Conservation (phyloP, 345 rosid genomes). For the Hypericum perforatum region DNA sequence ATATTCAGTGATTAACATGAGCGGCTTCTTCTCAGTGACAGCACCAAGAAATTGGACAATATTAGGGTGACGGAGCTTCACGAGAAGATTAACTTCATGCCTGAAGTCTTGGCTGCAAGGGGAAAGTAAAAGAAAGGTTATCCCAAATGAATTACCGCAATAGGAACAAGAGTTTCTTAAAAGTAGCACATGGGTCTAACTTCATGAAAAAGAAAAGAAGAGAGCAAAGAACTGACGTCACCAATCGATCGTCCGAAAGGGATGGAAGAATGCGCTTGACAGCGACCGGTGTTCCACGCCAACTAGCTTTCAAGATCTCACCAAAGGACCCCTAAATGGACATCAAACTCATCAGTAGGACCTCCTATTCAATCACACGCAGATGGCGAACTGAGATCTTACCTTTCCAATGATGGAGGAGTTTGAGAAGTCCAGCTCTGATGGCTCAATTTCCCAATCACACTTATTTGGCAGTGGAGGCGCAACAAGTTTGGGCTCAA, state of each 20-base stretch:
- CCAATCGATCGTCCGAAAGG: conserved; percentile 96
- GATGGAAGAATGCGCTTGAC: conserved; percentile 95
- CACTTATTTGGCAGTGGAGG: conserved; percentile 95
- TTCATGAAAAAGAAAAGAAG: conserved; percentile 1
- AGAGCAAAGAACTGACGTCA: conserved; percentile 53
- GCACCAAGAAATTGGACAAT: conserved; percentile 97
- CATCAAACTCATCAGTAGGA: conserved; percentile 18
- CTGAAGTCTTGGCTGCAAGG: conserved; percentile 93
- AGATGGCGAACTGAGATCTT: conserved; percentile 5
- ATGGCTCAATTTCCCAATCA: conserved; percentile 98
- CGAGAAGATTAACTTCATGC: conserved; percentile 93
- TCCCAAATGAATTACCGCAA: neutral
- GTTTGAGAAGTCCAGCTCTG: conserved; percentile 86
- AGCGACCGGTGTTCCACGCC: conserved; percentile 99
- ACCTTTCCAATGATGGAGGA: conserved; percentile 85
- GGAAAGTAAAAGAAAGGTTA: conserved; percentile 14
- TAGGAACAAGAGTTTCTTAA: neutral
- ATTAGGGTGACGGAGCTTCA: conserved; percentile 99
- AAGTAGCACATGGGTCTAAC: conserved; percentile 4
- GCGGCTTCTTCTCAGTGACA: conserved; percentile 98
- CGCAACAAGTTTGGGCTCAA: conserved; percentile 90
- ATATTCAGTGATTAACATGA: conserved; percentile 91
- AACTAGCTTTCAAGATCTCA: conserved; percentile 81
- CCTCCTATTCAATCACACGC: neutral
- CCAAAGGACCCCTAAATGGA: conserved; percentile 85